Percentiles rank a stretch among this genome's conserved stretches.
These are phyloP conservation scores for Piloderma croceum DNA, from an alignment of 768 basidiomycete genomes.

Conservation along the genomic window DNA sequence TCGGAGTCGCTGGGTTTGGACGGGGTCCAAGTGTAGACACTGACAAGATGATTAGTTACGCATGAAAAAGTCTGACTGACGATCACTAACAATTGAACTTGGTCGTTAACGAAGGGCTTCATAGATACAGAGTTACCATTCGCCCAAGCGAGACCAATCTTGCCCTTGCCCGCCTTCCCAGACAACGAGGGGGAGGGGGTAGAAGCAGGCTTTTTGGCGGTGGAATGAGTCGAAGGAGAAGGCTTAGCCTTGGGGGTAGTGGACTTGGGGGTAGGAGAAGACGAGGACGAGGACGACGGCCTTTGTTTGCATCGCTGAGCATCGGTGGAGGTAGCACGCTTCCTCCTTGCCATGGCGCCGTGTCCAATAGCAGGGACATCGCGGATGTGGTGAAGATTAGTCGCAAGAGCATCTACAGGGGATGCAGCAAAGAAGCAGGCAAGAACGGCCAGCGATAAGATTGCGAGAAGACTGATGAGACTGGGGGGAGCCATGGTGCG, in stretches of 20 bases:
- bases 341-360: slow-evolving; percentile 45
- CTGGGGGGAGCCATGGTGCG: not conserved
- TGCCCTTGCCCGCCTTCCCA: slow-evolving; percentile 24
- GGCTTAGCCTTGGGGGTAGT: slow-evolving; percentile 14
- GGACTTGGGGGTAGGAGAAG: slow-evolving; percentile 13
- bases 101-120: slow-evolving; percentile 41
- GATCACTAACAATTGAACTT: slow-evolving; percentile 37
- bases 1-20: slow-evolving; percentile 36
- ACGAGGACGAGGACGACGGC: slow-evolving; percentile 25
- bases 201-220: slow-evolving; percentile 1
- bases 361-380: slow-evolving; percentile 37
- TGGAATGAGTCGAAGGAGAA: slow-evolving; percentile 10
- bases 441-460: slow-evolving; percentile 54
- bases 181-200: slow-evolving; percentile 15
- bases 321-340: slow-evolving; percentile 29
- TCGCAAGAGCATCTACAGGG: slow-evolving; percentile 49
- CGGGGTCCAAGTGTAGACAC: slow-evolving; percentile 67
- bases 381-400: slow-evolving; percentile 28
- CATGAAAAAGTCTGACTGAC: slow-evolving; percentile 15
- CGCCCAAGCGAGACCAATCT: slow-evolving; percentile 67
- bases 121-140: slow-evolving; percentile 48
- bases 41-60: slow-evolving; percentile 11
- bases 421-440: slow-evolving; percentile 42
- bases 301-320: slow-evolving; percentile 55
- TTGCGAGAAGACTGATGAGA: slow-evolving; percentile 30